Conservation (phyloP, 2,329 filamentous ascomycete species). For the Trichoderma aggressivum region DNA sequence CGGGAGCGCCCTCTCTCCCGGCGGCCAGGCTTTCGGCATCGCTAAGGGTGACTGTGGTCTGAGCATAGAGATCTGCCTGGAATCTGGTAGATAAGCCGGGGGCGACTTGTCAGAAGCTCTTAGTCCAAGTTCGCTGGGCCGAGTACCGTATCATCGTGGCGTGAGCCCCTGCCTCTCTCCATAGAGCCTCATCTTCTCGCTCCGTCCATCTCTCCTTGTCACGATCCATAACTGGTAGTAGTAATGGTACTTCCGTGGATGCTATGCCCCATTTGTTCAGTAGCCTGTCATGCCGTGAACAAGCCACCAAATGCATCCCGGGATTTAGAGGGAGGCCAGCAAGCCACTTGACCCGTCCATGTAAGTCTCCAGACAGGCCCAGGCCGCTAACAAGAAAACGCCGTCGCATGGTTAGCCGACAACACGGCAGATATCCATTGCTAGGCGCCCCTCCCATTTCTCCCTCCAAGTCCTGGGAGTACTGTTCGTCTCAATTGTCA, state of each 20-base stretch:
- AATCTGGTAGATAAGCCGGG: neutral
- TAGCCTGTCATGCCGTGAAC: neutral
- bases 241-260: too few species aligned
- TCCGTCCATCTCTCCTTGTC: neutral
- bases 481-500: constrained; percentile 7
- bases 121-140: neutral
- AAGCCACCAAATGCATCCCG: neutral
- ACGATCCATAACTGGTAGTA: neutral
- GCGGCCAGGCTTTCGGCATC: neutral
- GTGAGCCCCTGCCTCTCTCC: neutral
- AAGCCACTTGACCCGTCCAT: neutral
- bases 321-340: neutral
- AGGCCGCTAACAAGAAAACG: neutral
- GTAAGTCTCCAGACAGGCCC: neutral
- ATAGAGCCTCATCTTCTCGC: neutral
- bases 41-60: neutral
- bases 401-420: constrained; percentile 7
- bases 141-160: neutral
- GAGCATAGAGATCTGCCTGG: neutral
- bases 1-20: neutral
- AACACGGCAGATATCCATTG: neutral
- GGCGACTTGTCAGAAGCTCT: neutral
- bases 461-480: neutral
- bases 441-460: neutral
- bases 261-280: neutral